Conservation (phyloP, 192 early-diverging fungal genomes). For the Backusella sp. region DNA sequence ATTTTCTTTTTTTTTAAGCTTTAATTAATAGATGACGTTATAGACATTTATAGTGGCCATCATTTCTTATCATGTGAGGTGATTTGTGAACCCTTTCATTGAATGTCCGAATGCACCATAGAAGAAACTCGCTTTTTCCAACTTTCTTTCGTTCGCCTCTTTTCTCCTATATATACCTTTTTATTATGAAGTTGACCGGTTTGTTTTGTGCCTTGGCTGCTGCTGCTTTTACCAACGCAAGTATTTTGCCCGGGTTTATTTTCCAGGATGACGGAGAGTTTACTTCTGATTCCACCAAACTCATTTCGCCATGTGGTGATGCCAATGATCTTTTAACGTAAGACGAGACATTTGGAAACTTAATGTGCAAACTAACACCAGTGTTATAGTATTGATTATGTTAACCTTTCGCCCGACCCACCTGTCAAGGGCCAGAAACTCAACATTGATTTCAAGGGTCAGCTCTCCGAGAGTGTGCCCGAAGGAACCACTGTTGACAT, state of each 20-base stretch:
- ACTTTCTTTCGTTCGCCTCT: not conserved
- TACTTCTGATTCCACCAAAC: constrained; percentile 13
- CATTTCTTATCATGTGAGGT: not conserved
- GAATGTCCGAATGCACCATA: not conserved
- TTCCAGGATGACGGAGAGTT: constrained; percentile 6
- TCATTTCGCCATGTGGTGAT: constrained; percentile 33
- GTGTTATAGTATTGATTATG: constrained; percentile 37
- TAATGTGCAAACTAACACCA: too few species aligned
- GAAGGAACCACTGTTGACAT: constrained; percentile 44
- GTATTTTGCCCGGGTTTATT: constrained; percentile 13
- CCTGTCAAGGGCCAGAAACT: constrained; percentile 47
- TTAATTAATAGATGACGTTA: not conserved
- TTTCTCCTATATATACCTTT: not conserved
- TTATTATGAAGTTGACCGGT: constrained; percentile 1
- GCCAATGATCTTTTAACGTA: constrained; percentile 30
- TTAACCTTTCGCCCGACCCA: constrained; percentile 47
- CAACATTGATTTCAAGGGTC: constrained; percentile 43
- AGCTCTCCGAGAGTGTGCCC: constrained; percentile 37
- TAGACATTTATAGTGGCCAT: not conserved
- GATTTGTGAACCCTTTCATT: not conserved
- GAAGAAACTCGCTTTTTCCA: not conserved
- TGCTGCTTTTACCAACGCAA: not conserved
- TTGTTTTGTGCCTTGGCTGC: not conserved
- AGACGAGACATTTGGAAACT: not conserved
- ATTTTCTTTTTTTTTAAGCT: not conserved